Percentiles rank a stretch among this genome's conserved stretches.
Conservation (phyloP, 2,329 filamentous ascomycete species). For the Mollisiaceae sp. region DNA sequence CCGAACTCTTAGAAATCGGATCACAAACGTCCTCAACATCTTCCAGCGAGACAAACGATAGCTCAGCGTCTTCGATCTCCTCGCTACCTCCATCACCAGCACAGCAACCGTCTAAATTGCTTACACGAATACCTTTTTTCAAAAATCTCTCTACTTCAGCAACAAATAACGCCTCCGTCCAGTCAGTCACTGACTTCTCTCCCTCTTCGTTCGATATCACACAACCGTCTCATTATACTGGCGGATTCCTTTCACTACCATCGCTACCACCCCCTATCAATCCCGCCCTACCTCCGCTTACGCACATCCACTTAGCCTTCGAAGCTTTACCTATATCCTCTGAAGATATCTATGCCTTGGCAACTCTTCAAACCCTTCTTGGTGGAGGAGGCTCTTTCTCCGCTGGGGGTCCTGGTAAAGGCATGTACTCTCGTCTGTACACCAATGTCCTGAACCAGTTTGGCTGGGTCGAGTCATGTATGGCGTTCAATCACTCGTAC, state of each 20-base stretch:
- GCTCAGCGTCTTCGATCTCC: conserved; percentile 46
- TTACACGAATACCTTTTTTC: conserved; percentile 87
- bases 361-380: conserved; percentile 92
- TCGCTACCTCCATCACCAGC: conserved; percentile 46
- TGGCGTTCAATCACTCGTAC: conserved; percentile 97
- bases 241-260: conserved; percentile 87
- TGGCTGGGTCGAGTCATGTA: conserved; percentile 94
- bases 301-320: conserved; percentile 94
- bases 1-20: conserved; percentile 57
- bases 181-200: conserved; percentile 49
- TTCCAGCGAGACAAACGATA: conserved; percentile 41
- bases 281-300: conserved; percentile 79
- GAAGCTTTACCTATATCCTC: conserved; percentile 91
- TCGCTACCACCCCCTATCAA: conserved; percentile 78
- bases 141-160: conserved; percentile 85
- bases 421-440: conserved; percentile 98
- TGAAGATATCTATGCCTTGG: conserved; percentile 93
- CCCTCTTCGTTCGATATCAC: conserved; percentile 60
- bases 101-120: conserved; percentile 66
- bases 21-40: conserved; percentile 61
- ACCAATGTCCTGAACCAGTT: conserved; percentile 98
- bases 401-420: conserved; percentile 94
- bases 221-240: conserved; percentile 82
- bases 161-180: conserved; percentile 63
- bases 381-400: conserved; percentile 97